Percentiles rank a stretch among this genome's conserved stretches.
These are phyloP conservation scores for Neopestalotiopsis clavispora DNA, from an alignment of 2,329 filamentous ascomycete genomes.

Conservation along the genomic window DNA sequence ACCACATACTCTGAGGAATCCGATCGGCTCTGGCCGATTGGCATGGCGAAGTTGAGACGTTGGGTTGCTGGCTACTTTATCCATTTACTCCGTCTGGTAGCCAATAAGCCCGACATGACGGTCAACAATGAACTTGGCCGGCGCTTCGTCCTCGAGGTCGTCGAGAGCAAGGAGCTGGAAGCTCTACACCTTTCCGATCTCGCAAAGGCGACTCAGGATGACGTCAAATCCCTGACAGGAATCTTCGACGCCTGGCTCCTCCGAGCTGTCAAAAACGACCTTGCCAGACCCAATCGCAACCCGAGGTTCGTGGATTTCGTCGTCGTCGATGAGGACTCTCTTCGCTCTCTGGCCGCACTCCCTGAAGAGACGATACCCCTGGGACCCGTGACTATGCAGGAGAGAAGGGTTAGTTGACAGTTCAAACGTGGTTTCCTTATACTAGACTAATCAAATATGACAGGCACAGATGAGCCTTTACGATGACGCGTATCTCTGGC, in stretches of 20 bases:
- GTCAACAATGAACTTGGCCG: neutral
- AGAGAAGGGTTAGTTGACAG: neutral
- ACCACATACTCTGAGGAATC: neutral
- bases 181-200: neutral
- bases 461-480: neutral
- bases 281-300: neutral
- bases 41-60: neutral
- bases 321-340: neutral
- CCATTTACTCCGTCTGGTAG: neutral
- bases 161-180: constrained; percentile 8
- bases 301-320: neutral
- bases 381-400: neutral
- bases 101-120: neutral
- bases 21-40: neutral
- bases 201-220: neutral
- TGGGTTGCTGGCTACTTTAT: neutral
- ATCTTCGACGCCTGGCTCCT: neutral
- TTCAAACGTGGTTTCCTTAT: neutral
- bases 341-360: neutral
- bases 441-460: neutral
- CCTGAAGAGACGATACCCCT: neutral
- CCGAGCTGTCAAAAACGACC: neutral
- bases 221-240: neutral
- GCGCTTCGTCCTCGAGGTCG: neutral
- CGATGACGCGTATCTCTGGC: neutral